Evolutionary conservation across 352 stramenopile genomes (phyloP), one percentile per base, ranked within the genome.

Genomic region (Ophiocytium majus): DNA sequence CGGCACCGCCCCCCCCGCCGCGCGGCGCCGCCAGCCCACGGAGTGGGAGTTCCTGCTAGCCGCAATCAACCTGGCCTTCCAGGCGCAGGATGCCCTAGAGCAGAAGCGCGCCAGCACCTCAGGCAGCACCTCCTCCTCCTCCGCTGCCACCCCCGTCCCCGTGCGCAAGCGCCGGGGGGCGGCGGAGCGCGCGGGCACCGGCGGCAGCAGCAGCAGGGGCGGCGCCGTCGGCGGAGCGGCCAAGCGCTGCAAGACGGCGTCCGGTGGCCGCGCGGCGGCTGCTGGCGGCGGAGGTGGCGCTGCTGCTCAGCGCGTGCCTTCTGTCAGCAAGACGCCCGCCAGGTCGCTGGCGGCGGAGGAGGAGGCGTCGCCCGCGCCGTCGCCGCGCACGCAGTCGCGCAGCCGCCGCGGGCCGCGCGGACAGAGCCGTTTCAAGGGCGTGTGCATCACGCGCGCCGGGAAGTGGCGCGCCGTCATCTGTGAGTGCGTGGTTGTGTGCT

Each of bases 391-490:
- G 32, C 5, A 78, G 5, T 5, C 66, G 5, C 5, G 14, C 5
- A 43, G 85, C 28, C 81, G 85, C 5, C 85, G 85, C 33, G 85
- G 85, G 1, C 85, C 85, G 10, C 50, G 74, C 9, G 85, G 85
- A 31, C 81, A 88, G 85, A 84, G 76, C 9, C 63, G 66, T 14
- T 88, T 84, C 85, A 88, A 88, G 63, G 85, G 85, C 19, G 85
- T 88, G n/a, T 86, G 85, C 75, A 86, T 88, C 31, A 88, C 85
- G n/a, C 80, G 85, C 0, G 85, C 85, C 0, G 85, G 85, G 1
- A 88, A 86, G 57, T 88, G 85, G 85, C 80, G 85, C 0, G 80
- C 85, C 0, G 81, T 88, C n/a, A 88, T 88, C 36, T 88, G 66
- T 78, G 35, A 78, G 66, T 78, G 35, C 5, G 5, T 35, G 43